These are phyloP conservation scores for Aureobasidium sp. DNA, from an alignment of 2,329 filamentous ascomycete species.

Conservation along the genomic window DNA sequence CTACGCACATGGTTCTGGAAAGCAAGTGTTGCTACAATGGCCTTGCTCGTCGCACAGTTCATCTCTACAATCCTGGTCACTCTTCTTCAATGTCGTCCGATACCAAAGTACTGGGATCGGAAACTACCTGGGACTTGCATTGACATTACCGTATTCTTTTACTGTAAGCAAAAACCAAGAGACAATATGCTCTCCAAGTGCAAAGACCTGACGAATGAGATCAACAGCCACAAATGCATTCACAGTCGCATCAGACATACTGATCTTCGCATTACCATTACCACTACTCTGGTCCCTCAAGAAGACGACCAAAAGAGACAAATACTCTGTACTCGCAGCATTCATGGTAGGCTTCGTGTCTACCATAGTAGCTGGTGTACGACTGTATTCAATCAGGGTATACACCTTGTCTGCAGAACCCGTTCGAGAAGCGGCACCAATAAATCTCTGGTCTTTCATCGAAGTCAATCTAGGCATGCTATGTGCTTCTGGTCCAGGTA, in stretches of 20 bases:
- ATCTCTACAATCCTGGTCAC: neutral
- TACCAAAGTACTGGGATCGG: neutral
- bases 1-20: slow-evolving; percentile 1
- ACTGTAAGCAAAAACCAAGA: neutral
- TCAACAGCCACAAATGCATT: neutral
- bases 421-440: slow-evolving; percentile 32
- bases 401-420: slow-evolving; percentile 31
- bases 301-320: neutral
- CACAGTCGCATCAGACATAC: neutral
- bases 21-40: neutral
- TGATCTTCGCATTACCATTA: neutral
- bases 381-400: slow-evolving; percentile 34
- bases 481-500: slow-evolving; percentile 36
- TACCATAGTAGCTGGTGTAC: slow-evolving; percentile 33
- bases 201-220: neutral
- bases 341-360: slow-evolving; percentile 30
- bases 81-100: neutral
- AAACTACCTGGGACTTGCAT: neutral
- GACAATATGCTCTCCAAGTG: neutral
- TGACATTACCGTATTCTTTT: neutral
- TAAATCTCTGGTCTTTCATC: slow-evolving; percentile 36
- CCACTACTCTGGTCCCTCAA: neutral
- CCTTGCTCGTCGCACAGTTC: neutral
- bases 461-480: slow-evolving; percentile 36
- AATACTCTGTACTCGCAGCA: slow-evolving; percentile 21